These are phyloP conservation scores for Keithomyces neogunnii DNA, from an alignment of 2,329 filamentous ascomycete genomes.

Conservation along the genomic window DNA sequence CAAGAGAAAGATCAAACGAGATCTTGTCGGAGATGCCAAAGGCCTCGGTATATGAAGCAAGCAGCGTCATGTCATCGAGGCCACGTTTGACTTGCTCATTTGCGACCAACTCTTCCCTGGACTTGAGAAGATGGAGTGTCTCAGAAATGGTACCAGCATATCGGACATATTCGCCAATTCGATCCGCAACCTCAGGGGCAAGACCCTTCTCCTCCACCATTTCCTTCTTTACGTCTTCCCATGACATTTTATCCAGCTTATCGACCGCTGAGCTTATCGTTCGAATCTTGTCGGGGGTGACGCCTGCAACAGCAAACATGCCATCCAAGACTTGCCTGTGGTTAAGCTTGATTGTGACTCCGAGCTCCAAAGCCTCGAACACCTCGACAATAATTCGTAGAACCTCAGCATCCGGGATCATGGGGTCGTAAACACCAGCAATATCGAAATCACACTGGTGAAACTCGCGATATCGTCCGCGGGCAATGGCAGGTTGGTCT, in stretches of 20 bases:
- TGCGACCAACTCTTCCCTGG: constrained; percentile 57
- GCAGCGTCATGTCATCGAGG: constrained; percentile 68
- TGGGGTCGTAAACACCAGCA: constrained; percentile 77
- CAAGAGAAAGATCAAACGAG: constrained; percentile 84
- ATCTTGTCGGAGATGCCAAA: constrained; percentile 66
- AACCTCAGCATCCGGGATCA: constrained; percentile 89
- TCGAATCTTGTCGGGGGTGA: constrained; percentile 78
- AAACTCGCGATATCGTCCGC: constrained; percentile 91
- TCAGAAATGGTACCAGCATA: constrained; percentile 62
- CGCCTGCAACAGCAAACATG: constrained; percentile 83
- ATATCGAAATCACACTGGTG: constrained; percentile 98
- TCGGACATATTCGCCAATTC: constrained; percentile 78
- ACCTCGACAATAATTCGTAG: constrained; percentile 78
- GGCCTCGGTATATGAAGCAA: constrained; percentile 75
- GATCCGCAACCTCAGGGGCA: constrained; percentile 67
- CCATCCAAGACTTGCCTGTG: constrained; percentile 92
- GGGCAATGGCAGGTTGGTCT: constrained; percentile 59
- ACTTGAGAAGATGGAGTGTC: constrained; percentile 60
- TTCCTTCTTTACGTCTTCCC: constrained; percentile 82
- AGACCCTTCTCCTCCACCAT: constrained; percentile 92
- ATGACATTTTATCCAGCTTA: constrained; percentile 89
- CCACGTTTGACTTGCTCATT: constrained; percentile 74
- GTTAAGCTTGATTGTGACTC: constrained; percentile 86
- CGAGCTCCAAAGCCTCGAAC: constrained; percentile 66
- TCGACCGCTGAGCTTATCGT: constrained; percentile 89